Base-by-base conservation (phyloP, 2,329 filamentous ascomycete genomes). In the Beauveria sp. region DNA sequence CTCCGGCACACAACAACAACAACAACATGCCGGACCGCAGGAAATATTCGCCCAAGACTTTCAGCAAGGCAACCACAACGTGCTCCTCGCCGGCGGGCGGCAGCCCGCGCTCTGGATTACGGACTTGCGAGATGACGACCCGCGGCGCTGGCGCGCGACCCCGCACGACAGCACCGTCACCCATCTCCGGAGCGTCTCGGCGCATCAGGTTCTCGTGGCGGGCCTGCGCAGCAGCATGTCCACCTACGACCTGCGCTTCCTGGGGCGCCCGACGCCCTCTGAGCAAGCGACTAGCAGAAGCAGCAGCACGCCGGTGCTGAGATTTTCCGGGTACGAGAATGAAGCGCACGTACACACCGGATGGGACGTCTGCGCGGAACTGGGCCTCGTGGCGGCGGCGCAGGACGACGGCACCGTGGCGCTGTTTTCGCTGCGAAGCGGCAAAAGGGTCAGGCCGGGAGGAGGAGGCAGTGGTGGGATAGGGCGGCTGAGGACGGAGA, bases 201-300 rank as follows among this genome's bases (percentile, higher is more conserved):
- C 72, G 8, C 71, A 83, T 65, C 78, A 81, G 50, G 72, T 86
- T 22, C 72, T 88, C 2, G 80, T 80, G 3, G 79, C 82, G 0
- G 83, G 84, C 1, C 71, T 84, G 2, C 67, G 71, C 38, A 76
- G 75, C 67, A 74, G 68, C 59, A 80, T 88, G 73, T 75, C 75
- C 1, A 71, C 86, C 5, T 88, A 85, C 66, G 85, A 88, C 64
- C 64, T 82, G 38, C 82, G 85, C 1, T 83, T 77, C 65, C 57
- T 67, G 24, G 61, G 50, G 28, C 48, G 26, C 40, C 57, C 18
- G 7, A 42, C 43, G 10, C 42, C 26, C 8, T 8, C 22, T 14
- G 14, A 7, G 10, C 10, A 38, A 14, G 34, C 34, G 34, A 38
- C 34, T 14, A 38, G 34, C 34, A 38, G 34, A 14, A 38, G 12